Conservation (phyloP, 441 rosid species). For the Lepidium campestre region DNA sequence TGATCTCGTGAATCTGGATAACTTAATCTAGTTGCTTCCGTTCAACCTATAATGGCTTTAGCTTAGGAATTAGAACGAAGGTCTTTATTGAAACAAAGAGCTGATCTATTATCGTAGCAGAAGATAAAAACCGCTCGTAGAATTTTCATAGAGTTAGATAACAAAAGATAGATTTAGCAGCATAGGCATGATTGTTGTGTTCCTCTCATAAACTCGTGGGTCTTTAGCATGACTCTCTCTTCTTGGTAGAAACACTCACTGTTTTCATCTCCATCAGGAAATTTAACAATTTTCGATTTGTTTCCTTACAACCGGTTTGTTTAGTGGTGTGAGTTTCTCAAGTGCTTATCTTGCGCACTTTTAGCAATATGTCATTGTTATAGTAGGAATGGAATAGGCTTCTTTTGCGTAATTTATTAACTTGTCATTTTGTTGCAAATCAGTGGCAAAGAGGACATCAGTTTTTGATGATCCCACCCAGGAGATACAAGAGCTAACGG, state of each 20-base stretch:
- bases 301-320: background rate
- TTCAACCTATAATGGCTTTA: background rate
- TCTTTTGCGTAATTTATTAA: background rate
- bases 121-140: background rate
- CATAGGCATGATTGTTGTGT: background rate
- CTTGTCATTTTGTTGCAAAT: background rate
- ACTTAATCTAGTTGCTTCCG: background rate
- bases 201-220: background rate
- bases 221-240: background rate
- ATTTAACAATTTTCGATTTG: background rate
- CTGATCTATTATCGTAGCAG: background rate
- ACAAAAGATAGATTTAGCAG: background rate
- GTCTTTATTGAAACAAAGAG: background rate
- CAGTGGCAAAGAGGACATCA: constrained; percentile 89
- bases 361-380: background rate
- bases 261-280: background rate
- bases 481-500: constrained; percentile 91
- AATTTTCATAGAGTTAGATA: background rate
- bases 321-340: background rate
- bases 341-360: background rate
- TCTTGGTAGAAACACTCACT: background rate
- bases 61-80: background rate
- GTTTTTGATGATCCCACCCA: constrained; percentile 90
- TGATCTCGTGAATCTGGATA: constrained; percentile 17
- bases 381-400: background rate